Percentiles rank a stretch among this genome's conserved stretches.
phyloP scores from a whole-genome alignment of 441 rosid species.

The Bocquillonia castaneifolia region DNA sequence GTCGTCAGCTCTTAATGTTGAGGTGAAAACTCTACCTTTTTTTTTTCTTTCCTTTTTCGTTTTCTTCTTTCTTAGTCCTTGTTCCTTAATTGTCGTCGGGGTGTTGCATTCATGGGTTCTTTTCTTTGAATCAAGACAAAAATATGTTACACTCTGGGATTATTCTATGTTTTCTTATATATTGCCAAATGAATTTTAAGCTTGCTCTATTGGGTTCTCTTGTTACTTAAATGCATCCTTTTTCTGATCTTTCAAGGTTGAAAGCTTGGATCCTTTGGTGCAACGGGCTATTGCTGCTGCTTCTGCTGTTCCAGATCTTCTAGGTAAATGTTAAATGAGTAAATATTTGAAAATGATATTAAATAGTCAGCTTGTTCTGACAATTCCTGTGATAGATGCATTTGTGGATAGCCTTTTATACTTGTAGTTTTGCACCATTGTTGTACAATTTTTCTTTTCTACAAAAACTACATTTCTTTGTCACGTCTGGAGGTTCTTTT shows the following conservation, averaged over 20 bases:
- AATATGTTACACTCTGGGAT: not conserved
- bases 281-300: conserved; percentile 72
- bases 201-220: conserved; percentile 7
- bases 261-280: conserved; percentile 75
- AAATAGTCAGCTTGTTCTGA: conserved; percentile 12
- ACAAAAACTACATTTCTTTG: not conserved
- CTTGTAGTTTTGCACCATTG: not conserved
- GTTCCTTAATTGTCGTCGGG: not conserved
- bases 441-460: not conserved
- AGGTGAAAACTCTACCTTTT: conserved; percentile 39
- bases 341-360: conserved; percentile 8
- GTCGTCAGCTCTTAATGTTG: conserved; percentile 45
- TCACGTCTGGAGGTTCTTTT: not conserved
- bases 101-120: not conserved
- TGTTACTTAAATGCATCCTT: conserved; percentile 2
- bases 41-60: not conserved
- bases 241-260: conserved; percentile 45
- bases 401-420: conserved; percentile 6
- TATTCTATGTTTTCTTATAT: not conserved
- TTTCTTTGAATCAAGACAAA: not conserved
- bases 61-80: not conserved
- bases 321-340: conserved; percentile 54
- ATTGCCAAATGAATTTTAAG: not conserved
- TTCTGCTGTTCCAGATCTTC: conserved; percentile 65
- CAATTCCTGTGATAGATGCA: conserved; percentile 12